Base-by-base conservation (phyloP, 2,329 filamentous ascomycete genomes). In the Parastagonospora avenae region DNA sequence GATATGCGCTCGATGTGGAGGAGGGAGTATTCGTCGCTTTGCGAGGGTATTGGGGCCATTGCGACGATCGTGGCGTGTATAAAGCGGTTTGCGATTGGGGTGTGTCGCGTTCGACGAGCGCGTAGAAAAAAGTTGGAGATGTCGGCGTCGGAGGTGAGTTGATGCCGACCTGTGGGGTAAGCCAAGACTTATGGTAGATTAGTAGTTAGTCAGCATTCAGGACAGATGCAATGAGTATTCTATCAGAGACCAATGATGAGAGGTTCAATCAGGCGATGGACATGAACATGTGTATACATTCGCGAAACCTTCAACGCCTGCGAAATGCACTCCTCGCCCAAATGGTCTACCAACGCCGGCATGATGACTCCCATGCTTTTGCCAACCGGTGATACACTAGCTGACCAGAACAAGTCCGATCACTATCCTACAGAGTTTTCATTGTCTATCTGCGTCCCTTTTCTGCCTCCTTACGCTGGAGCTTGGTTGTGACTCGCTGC, bases 1-100 rank as follows among this genome's bases (percentile, higher is more conserved):
- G 92, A 92, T 36, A 91, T 84, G 16, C 88, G 91, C 66, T 93
- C 88, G 27, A 85, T 84, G 70, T 86, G 86, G 75, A 96, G 93
- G 12, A 92, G 60, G 11, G 63, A 62, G 29, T 28, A 24, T 8
- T 57, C 42, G 31, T 45, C 42, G 7, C 42, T 42, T 44, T 58
- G 32, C 10, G 44, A 31, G 4, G 37, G 42, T 50, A 63, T 58
- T 24, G 68, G 67, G 4, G 65, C 65, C 67, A 71, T 73, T 48
- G 46, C 60, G 47, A 10, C 8, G 43, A 16, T 24, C 24, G 27
- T 27, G 16, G 50, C 10, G 39, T 28, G 46, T 32, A 37, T 33
- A 47, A 41, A 52, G 47, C 27, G 38, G 46, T 53, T 57, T 59
- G 62, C 64, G 60, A 62, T 53, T 33, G 48, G 28, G 41, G 15